Conservation (phyloP, 2,329 filamentous ascomycete genomes). For the Blumeriella jaapii region DNA sequence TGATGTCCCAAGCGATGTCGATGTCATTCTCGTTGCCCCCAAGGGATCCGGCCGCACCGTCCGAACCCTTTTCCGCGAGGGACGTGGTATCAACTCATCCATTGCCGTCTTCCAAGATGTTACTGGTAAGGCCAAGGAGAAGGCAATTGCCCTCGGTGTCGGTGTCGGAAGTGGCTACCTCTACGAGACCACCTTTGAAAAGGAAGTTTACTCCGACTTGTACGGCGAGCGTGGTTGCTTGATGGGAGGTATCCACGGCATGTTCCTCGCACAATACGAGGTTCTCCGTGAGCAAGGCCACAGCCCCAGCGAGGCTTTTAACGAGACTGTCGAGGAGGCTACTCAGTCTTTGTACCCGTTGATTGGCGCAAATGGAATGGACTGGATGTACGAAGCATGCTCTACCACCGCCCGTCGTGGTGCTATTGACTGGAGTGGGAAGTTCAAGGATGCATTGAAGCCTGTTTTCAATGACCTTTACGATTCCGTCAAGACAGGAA, state of each 20-base stretch:
- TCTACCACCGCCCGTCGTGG: conserved; percentile 96
- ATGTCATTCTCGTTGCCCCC: conserved; percentile 98
- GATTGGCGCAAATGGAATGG: conserved; percentile 96
- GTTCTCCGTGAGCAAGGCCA: conserved; percentile 98
- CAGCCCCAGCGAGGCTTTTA: conserved; percentile 97
- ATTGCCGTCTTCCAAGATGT: conserved; percentile 98
- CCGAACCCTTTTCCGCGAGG: conserved; percentile 96
- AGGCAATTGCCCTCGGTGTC: conserved; percentile 91
- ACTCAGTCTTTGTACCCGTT: conserved; percentile 96
- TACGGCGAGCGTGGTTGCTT: conserved; percentile 99
- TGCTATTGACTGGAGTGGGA: conserved; percentile 95
- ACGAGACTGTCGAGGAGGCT: conserved; percentile 99
- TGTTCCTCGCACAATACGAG: conserved; percentile 99
- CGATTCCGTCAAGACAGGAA: conserved; percentile 80
- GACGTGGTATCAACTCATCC: conserved; percentile 99
- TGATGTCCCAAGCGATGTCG: conserved; percentile 87
- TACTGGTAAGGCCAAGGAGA: conserved; percentile 95
- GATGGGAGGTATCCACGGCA: conserved; percentile 99
- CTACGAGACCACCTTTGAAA: conserved; percentile 99
- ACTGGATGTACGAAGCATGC: conserved; percentile 99
- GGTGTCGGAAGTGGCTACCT: conserved; percentile 97
- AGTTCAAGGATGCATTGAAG: conserved; percentile 98
- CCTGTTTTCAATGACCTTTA: conserved; percentile 98
- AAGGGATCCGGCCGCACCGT: conserved; percentile 99
- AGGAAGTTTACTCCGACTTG: conserved; percentile 99